phyloP scores from a whole-genome alignment of 495 filamentous ascomycete species.

The Penicillium angulare region DNA sequence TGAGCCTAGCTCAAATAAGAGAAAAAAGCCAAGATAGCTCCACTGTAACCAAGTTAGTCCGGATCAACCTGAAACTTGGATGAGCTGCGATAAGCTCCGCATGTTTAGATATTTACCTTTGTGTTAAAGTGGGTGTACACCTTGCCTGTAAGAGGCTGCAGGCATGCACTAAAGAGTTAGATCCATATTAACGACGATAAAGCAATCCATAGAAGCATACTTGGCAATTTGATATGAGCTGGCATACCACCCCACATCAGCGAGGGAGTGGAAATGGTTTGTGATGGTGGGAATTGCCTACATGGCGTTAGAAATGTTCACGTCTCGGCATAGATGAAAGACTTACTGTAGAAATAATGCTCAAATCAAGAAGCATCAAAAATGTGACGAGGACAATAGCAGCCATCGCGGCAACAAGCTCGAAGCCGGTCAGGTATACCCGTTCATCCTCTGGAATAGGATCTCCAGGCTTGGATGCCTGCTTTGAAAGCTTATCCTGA shows the following conservation, averaged over 20 bases:
- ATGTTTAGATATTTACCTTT: too few relatives aligned
- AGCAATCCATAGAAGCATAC: slow-evolving; percentile 14
- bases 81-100: too few relatives aligned
- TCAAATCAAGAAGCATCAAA: slow-evolving; percentile 17
- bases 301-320: background rate
- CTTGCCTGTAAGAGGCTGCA: slow-evolving; percentile 48
- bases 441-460: slow-evolving; percentile 6
- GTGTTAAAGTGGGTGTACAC: slow-evolving; percentile 44
- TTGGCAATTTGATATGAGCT: slow-evolving; percentile 43
- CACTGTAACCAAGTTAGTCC: slow-evolving; percentile 17
- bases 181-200: background rate
- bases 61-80: too few relatives aligned
- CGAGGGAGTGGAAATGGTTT: slow-evolving; percentile 38
- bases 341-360: slow-evolving; percentile 20
- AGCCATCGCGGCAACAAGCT: slow-evolving; percentile 8
- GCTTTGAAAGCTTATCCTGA: background rate
- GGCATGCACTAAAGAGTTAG: slow-evolving; percentile 28
- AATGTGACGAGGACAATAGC: slow-evolving; percentile 17
- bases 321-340: background rate
- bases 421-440: slow-evolving; percentile 13
- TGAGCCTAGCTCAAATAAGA: slow-evolving; percentile 44
- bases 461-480: background rate
- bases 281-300: slow-evolving; percentile 46
- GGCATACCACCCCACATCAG: slow-evolving; percentile 48
- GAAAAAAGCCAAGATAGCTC: slow-evolving; percentile 35